Base-by-base conservation (phyloP, 2,329 filamentous ascomycete genomes). In the Pezicula carpinea region DNA sequence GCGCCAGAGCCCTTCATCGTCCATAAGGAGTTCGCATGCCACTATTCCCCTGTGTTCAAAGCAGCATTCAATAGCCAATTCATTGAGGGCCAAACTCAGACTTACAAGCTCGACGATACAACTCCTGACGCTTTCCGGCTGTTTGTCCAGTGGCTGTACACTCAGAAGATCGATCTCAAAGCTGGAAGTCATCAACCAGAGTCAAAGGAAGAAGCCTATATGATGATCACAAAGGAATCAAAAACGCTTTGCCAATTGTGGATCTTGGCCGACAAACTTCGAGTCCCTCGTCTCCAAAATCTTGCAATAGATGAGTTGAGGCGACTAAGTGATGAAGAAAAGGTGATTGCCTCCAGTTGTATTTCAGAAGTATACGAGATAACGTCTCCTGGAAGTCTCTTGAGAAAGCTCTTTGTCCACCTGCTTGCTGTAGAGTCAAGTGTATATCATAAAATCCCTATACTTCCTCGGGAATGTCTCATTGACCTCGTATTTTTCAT, bases 311-410 rank as follows among this genome's bases (percentile, higher is more conserved):
- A 47, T 4, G 39, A 49, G 19, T 15, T 51, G 10, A 18, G 11
- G 3, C n/a, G n/a, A 8, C 15, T 18, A 17, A 18, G 34, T 15
- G 19, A 18, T 21, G 19, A 19, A 0, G n/a, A 17, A n/a, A 36
- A 32, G 7, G 62, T 57, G 54, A 80, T 81, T 2, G 70, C 68
- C 1, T 73, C 74, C 0, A 81, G 67, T 2, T 68, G 70, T 62
- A 80, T 80, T 36, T 67, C 79, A 45, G 58, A 79, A 82, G 2
- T 66, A 66, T 7, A 82, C 66, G 1, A 70, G 66, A 3, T 76
- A 13, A 39, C 22, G n/a, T 15, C 33, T 39, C 8, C 10, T 4
- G 10, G 19, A 7, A 40, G 38, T 26, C 13, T 10, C 6, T n/a
- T 40, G 11, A 5, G 38, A n/a, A 13, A 21, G 6, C 6, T 40